phyloP scores from a whole-genome alignment of 805 yeast species.

The Candida dendrica region DNA sequence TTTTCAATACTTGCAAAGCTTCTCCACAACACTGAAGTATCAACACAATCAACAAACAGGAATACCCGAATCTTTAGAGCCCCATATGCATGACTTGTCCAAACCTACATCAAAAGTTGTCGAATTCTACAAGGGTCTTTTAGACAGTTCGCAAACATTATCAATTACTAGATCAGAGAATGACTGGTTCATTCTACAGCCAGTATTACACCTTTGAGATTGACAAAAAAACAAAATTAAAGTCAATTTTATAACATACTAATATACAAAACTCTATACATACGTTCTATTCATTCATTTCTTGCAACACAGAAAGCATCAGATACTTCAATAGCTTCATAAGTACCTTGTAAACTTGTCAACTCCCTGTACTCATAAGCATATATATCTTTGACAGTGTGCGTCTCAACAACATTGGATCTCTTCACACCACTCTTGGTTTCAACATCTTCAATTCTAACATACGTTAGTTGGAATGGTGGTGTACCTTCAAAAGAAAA shows the following conservation, averaged over 20 bases:
- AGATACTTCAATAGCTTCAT: constrained; percentile 84
- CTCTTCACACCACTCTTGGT: constrained; percentile 35
- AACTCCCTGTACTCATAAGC: constrained; percentile 61
- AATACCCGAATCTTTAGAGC: neutral
- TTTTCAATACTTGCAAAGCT: neutral
- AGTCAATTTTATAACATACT: neutral
- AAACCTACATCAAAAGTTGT: neutral
- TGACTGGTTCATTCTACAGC: neutral
- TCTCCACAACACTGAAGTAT: neutral
- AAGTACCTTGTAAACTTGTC: constrained; percentile 86
- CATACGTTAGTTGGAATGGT: constrained; percentile 83
- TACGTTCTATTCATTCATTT: constrained; percentile 21
- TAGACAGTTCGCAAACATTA: neutral
- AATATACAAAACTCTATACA: neutral
- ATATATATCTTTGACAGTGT: constrained; percentile 52
- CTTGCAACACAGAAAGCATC: constrained; percentile 71
- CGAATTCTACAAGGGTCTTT: neutral
- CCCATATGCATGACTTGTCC: neutral
- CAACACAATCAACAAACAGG: neutral
- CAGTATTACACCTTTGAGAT: neutral
- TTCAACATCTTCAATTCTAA: constrained; percentile 52
- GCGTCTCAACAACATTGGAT: constrained; percentile 55
- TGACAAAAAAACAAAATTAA: neutral
- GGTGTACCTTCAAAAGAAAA: constrained; percentile 84
- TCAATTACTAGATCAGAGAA: neutral